Evolutionary conservation across 2,329 filamentous ascomycete species (phyloP), one percentile per base, ranked within the genome.

Genomic region (Microcyclospora pomicola): DNA sequence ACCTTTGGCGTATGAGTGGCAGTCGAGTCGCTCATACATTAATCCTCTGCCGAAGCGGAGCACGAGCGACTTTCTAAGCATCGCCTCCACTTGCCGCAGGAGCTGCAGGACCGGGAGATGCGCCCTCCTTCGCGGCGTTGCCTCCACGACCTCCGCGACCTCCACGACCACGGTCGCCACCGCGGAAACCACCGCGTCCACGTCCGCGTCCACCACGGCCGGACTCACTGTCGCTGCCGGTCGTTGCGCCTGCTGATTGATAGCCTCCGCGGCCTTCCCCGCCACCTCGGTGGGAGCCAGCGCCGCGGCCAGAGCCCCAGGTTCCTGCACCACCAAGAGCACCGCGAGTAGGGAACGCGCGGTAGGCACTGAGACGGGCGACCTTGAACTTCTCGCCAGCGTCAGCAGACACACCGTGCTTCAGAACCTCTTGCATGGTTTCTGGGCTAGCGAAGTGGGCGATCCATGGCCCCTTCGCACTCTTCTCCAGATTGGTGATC

Each of bases 381-480:
- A 38, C 41, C 62, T 81, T 82, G 45, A 79, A 80, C 45, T 82
- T 77, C 77, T 82, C 55, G 31, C 42, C 43, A 16, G 41, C 51
- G 14, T 59, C 54, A 69, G 87, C 88, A 51, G 80, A 71, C 5
- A 84, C 74, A 41, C 92, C 70, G 46, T 77, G 77, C 31, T 77
- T 73, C 53, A 94, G 71, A 27, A 86, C 84, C 27, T 72, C 75
- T 51, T 87, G 82, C 54, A 88, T 83, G 35, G 93, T 83, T 49
- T 92, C 81, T 2, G 68, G 56, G 2, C 72, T 82, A 56, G 80
- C 76, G 65, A 96, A 96, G 48, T 87, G 80, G 16, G 84, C 85
- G 35, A 94, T 83, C 64, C 80, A 87, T 66, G 85, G 85, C 44
- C 77, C 76, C 53, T 76, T 76, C 68, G 77, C 83, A 66, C 77